Evolutionary conservation across 2,329 filamentous ascomycete genomes (phyloP).

Genomic region (Fusarium protoensiforme): DNA sequence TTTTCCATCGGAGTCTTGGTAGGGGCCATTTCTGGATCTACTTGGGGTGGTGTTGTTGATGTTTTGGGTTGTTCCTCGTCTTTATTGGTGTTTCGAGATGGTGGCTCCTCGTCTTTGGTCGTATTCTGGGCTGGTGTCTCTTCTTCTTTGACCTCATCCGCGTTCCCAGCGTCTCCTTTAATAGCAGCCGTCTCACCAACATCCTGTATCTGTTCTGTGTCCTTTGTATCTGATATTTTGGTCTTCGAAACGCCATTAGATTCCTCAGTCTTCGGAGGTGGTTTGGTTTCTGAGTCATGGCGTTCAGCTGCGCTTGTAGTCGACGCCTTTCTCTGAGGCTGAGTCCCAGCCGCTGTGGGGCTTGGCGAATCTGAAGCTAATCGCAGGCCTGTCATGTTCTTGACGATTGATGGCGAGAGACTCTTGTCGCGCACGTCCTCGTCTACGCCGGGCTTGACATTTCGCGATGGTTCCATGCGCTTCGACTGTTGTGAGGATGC

Average conservation of each 20-base stretch:
- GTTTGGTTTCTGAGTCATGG: conserved; percentile 24
- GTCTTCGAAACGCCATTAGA: conserved; percentile 4
- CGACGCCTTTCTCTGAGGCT: conserved; percentile 34
- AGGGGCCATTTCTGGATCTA: conserved; percentile 9
- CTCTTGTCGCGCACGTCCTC: conserved; percentile 32
- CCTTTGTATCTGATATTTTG: neutral
- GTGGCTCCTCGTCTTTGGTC: neutral
- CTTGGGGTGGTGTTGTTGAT: neutral
- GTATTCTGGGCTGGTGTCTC: neutral
- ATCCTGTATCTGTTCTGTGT: conserved; percentile 2
- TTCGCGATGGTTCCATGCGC: conserved; percentile 16
- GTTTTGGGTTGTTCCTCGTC: neutral
- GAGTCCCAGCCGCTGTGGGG: conserved; percentile 28
- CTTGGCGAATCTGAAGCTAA: conserved; percentile 43
- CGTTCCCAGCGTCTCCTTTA: conserved; percentile 15
- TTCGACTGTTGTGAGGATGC: conserved; percentile 13
- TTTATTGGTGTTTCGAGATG: neutral
- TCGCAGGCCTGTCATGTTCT: conserved; percentile 47
- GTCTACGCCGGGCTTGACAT: conserved; percentile 1
- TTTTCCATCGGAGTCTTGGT: conserved; percentile 1
- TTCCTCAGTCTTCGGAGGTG: conserved; percentile 31
- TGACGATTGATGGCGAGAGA: conserved; percentile 44
- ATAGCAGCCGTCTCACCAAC: neutral
- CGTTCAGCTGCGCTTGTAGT: conserved; percentile 29
- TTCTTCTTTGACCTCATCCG: conserved; percentile 4